These are phyloP conservation scores for Geotrichum histeridarum DNA, from an alignment of 1,139 yeast genomes.

Conservation along the genomic window DNA sequence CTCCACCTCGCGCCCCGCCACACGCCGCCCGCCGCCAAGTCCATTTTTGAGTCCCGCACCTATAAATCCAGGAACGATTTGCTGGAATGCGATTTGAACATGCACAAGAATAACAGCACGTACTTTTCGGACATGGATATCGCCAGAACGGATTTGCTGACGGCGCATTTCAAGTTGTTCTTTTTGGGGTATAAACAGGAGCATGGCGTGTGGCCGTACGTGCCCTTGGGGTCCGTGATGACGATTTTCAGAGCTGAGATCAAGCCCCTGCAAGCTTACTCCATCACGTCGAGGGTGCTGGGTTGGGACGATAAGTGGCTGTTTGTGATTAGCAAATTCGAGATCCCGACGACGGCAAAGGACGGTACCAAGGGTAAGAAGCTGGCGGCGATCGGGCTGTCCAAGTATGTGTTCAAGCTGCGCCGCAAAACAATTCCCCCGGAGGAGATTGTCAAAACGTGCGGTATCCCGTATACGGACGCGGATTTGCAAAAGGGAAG, in stretches of 20 bases:
- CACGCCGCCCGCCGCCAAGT: neutral
- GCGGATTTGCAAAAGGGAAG: constrained; percentile 45
- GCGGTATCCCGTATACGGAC: constrained; percentile 49
- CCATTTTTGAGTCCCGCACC: neutral
- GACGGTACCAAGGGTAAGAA: neutral
- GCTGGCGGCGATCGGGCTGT: constrained; percentile 57
- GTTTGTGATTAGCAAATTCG: constrained; percentile 62
- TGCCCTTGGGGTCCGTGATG: constrained; percentile 73
- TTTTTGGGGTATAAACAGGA: constrained; percentile 36
- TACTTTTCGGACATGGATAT: constrained; percentile 81
- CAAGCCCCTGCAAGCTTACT: constrained; percentile 56
- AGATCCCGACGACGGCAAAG: constrained; percentile 19
- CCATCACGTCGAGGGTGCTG: constrained; percentile 53
- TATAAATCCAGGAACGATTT: neutral
- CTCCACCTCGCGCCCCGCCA: constrained; percentile 35
- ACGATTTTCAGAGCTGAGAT: constrained; percentile 69
- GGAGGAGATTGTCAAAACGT: constrained; percentile 48
- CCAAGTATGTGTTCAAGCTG: constrained; percentile 75
- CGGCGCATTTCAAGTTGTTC: constrained; percentile 44
- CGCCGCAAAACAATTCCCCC: constrained; percentile 71
- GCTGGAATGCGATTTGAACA: constrained; percentile 70
- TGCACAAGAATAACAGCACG: constrained; percentile 84
- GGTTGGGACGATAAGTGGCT: constrained; percentile 92
- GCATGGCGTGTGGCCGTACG: constrained; percentile 54
- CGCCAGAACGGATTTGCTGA: constrained; percentile 62